phyloP scores from a whole-genome alignment of 164 flowering plant genomes.

The Vitis rotundifolia region DNA sequence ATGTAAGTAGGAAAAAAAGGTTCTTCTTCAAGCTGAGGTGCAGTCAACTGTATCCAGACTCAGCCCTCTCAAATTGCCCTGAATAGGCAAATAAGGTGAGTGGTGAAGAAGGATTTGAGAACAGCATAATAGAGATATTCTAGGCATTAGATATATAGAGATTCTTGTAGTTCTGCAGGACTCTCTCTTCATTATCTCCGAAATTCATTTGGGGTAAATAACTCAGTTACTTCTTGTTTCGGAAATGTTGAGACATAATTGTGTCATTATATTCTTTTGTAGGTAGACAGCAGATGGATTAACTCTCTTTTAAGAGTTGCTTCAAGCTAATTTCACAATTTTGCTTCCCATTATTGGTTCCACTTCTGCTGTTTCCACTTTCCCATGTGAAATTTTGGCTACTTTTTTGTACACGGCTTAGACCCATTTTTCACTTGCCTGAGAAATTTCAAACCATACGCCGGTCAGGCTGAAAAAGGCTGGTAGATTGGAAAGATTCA shows the following conservation, averaged over 20 bases:
- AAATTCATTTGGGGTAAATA: constrained; percentile 29
- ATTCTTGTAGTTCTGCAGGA: constrained; percentile 7
- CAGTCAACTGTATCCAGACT: not conserved
- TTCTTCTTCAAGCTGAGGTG: constrained; percentile 12
- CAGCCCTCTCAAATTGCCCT: not conserved
- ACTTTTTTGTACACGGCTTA: no score
- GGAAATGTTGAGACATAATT: constrained; percentile 5
- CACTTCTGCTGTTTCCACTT: no score
- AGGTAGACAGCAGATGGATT: no score
- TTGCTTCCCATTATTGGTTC: not conserved
- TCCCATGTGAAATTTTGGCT: no score
- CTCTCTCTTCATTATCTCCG: constrained; percentile 14
- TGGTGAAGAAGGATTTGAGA: constrained; percentile 7
- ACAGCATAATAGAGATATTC: constrained; percentile 13
- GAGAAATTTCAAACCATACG: no score
- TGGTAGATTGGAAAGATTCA: no score
- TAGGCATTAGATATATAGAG: constrained; percentile 10
- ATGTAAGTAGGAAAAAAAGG: constrained; percentile 14
- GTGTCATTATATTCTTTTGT: constrained; percentile 1
- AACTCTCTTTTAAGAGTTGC: no score
- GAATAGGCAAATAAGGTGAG: not conserved
- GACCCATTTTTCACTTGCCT: no score
- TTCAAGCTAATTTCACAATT: not conserved
- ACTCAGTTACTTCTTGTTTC: constrained; percentile 23
- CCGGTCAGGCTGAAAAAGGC: no score